phyloP scores from a whole-genome alignment of 1,284 basidiomycete genomes.

The Irpex sp. region DNA sequence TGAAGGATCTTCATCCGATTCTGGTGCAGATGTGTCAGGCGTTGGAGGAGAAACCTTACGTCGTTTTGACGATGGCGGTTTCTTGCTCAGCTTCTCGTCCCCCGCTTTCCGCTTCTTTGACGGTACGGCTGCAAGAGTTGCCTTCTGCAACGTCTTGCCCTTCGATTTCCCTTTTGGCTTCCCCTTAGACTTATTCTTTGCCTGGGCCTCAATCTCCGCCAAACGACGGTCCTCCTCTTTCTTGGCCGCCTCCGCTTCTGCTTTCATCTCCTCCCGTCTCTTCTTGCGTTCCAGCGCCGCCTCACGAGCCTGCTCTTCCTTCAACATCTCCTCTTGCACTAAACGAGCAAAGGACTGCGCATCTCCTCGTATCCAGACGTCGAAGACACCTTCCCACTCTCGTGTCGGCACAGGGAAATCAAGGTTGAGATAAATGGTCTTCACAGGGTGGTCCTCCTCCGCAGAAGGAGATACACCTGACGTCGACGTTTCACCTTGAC shows the following conservation, averaged over 20 bases:
- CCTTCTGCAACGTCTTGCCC: slow-evolving; percentile 16
- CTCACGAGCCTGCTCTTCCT: slow-evolving; percentile 48
- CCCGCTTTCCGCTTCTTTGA: slow-evolving; percentile 17
- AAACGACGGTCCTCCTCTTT: slow-evolving; percentile 9
- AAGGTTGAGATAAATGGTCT: slow-evolving; percentile 82
- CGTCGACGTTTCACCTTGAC: slow-evolving; percentile 14
- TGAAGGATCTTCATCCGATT: neutral
- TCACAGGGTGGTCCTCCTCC: slow-evolving; percentile 55
- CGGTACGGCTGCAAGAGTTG: slow-evolving; percentile 2
- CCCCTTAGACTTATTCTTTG: slow-evolving; percentile 12
- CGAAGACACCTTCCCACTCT: slow-evolving; percentile 91
- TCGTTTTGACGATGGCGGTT: neutral
- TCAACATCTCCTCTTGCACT: slow-evolving; percentile 52
- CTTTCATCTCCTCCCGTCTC: slow-evolving; percentile 38
- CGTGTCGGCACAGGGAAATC: slow-evolving; percentile 85
- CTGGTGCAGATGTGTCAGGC: neutral
- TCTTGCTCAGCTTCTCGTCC: neutral
- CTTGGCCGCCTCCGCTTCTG: slow-evolving; percentile 13
- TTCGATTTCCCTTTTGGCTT: slow-evolving; percentile 22
- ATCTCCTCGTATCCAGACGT: slow-evolving; percentile 89
- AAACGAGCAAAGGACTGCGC: slow-evolving; percentile 73
- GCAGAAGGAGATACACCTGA: slow-evolving; percentile 23
- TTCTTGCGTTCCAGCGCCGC: slow-evolving; percentile 47
- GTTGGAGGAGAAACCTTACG: neutral
- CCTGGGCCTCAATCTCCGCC: neutral